Evolutionary conservation across 768 basidiomycete species (phyloP).

Genomic region (Tricholoma bakamatsutake): DNA sequence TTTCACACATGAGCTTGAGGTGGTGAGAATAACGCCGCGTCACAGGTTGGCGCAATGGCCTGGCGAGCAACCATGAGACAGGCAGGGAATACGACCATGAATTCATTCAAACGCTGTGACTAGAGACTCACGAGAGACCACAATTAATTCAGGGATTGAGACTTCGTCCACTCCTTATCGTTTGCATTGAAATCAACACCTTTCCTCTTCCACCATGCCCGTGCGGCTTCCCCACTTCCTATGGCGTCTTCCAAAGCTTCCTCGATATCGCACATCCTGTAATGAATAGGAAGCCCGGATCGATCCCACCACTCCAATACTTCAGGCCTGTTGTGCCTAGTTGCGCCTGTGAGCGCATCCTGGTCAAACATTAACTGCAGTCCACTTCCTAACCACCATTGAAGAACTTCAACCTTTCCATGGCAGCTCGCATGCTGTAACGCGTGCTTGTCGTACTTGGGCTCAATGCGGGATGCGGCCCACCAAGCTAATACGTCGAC

Average conservation of each 20-base stretch:
- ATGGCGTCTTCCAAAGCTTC: slow-evolving; percentile 87
- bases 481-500: slow-evolving; percentile 81
- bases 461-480: slow-evolving; percentile 70
- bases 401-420: slow-evolving; percentile 72
- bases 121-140: slow-evolving; percentile 10
- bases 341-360: slow-evolving; percentile 75
- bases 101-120: neutral
- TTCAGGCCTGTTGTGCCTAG: slow-evolving; percentile 73
- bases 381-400: slow-evolving; percentile 82
- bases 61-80: neutral
- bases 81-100: neutral
- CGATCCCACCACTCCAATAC: slow-evolving; percentile 88
- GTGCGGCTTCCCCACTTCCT: slow-evolving; percentile 68
- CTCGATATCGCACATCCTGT: slow-evolving; percentile 88
- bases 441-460: slow-evolving; percentile 73
- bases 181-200: slow-evolving; percentile 81
- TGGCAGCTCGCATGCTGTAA: slow-evolving; percentile 75
- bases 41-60: neutral
- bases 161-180: slow-evolving; percentile 86
- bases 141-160: slow-evolving; percentile 65
- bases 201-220: slow-evolving; percentile 77
- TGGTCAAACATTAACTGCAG: slow-evolving; percentile 75
- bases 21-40: neutral
- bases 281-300: slow-evolving; percentile 73
- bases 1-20: neutral